A percentile compares a stretch with the other conserved stretches of the same genome.
These are phyloP conservation scores for Mortierella sp. DNA, from an alignment of 371 early-diverging fungal species.

Conservation along the genomic window DNA sequence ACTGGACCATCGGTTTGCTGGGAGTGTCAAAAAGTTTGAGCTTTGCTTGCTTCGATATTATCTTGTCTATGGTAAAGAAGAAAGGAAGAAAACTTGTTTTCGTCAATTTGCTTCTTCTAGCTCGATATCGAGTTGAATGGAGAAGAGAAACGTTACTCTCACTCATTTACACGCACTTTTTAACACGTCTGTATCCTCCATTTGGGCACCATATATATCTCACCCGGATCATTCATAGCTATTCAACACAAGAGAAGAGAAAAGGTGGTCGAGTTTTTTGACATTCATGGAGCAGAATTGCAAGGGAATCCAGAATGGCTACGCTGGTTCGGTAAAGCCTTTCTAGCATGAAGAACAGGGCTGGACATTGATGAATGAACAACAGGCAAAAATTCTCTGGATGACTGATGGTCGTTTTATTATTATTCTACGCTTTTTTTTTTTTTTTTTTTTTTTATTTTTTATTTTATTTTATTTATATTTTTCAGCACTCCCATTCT, in stretches of 20 bases:
- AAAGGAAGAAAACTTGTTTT: background rate
- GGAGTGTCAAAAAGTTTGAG: conserved; percentile 73
- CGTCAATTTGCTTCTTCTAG: background rate
- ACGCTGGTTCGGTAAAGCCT: conserved; percentile 71
- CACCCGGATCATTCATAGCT: conserved; percentile 54
- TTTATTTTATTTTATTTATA: background rate
- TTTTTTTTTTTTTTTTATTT: background rate
- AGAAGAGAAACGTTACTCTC: too few relatives aligned
- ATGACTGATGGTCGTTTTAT: too few relatives aligned
- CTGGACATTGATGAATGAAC: too few relatives aligned
- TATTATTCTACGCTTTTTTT: too few relatives aligned
- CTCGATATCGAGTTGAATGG: background rate
- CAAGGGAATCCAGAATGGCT: conserved; percentile 72
- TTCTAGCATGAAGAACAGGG: background rate
- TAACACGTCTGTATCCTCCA: background rate
- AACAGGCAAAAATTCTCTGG: too few relatives aligned
- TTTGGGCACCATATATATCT: too few relatives aligned
- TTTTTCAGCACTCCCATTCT: conserved; percentile 70
- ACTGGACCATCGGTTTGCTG: conserved; percentile 69
- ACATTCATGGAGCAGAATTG: conserved; percentile 67
- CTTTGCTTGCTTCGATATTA: conserved; percentile 70
- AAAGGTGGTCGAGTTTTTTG: conserved; percentile 72
- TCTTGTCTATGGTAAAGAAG: conserved; percentile 64
- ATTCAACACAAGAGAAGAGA: conserved; percentile 69
- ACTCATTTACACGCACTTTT: too few relatives aligned